phyloP scores from a whole-genome alignment of 345 rosid species.

The Heritiera littoralis region DNA sequence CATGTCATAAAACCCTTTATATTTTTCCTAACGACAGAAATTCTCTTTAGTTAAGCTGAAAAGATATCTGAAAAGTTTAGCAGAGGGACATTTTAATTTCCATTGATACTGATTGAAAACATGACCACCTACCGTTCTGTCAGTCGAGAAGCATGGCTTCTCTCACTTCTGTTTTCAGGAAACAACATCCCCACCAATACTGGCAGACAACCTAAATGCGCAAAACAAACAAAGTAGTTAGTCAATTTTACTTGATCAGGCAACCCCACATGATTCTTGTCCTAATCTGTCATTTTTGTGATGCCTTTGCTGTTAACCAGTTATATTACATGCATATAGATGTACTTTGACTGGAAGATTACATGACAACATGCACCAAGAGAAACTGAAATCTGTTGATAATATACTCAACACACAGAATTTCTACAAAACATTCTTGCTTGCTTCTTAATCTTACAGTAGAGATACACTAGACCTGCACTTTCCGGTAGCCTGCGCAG shows the following conservation, averaged over 20 bases:
- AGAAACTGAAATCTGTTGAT: too few relatives aligned
- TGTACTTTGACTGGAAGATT: background rate
- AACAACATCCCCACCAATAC: background rate
- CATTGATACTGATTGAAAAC: background rate
- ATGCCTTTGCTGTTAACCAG: background rate
- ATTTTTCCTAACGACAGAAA: background rate
- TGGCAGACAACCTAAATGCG: background rate
- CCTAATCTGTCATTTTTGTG: constrained; percentile 15
- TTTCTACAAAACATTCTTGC: background rate
- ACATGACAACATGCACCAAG: too few relatives aligned
- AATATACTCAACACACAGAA: background rate
- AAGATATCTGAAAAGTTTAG: background rate
- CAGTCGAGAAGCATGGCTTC: background rate
- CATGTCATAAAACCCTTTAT: background rate
- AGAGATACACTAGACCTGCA: constrained; percentile 12
- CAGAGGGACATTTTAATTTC: background rate
- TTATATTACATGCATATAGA: background rate
- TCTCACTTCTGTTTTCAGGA: background rate
- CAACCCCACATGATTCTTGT: constrained; percentile 30
- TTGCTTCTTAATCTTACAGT: constrained; percentile 10
- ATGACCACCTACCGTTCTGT: background rate
- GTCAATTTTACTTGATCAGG: background rate
- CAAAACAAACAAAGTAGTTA: background rate
- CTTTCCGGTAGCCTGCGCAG: background rate
- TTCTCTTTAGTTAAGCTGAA: background rate